These are phyloP conservation scores for Xerocomellus amylosporus DNA, from an alignment of 768 basidiomycete species.

Conservation along the genomic window DNA sequence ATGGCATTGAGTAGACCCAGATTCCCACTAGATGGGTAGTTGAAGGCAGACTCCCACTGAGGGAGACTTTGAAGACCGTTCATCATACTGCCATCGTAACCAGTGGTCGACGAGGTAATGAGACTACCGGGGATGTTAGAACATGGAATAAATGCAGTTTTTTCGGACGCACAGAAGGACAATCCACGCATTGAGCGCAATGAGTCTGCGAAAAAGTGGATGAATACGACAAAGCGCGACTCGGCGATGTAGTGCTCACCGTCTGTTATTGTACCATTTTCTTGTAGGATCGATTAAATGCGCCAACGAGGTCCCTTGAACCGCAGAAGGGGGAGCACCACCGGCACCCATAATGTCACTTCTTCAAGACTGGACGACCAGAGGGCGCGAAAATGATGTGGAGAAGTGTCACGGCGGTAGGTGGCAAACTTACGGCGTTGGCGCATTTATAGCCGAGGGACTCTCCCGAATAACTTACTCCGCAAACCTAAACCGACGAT, in stretches of 20 bases:
- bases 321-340: slow-evolving; percentile 36
- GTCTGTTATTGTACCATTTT: slow-evolving; percentile 75
- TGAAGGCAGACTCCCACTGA: slow-evolving; percentile 65
- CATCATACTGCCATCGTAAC: slow-evolving; percentile 78
- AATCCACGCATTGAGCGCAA: slow-evolving; percentile 68
- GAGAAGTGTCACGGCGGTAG: slow-evolving; percentile 30
- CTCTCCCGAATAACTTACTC: no score
- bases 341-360: slow-evolving; percentile 53
- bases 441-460: background rate
- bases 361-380: background rate
- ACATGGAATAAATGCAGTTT: background rate
- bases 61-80: slow-evolving; percentile 69
- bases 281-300: slow-evolving; percentile 62
- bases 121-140: slow-evolving; percentile 39
- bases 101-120: slow-evolving; percentile 72
- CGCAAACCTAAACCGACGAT: no score
- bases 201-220: slow-evolving; percentile 40
- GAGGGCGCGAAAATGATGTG: slow-evolving; percentile 4
- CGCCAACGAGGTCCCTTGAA: slow-evolving; percentile 38
- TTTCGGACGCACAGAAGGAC: slow-evolving; percentile 52
- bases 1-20: slow-evolving; percentile 72
- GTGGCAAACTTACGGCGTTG: background rate
- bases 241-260: slow-evolving; percentile 37
- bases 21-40: slow-evolving; percentile 50
- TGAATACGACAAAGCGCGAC: background rate